Base-by-base conservation (phyloP, 2,329 filamentous ascomycete species). In the Lachnellula willkommii region DNA sequence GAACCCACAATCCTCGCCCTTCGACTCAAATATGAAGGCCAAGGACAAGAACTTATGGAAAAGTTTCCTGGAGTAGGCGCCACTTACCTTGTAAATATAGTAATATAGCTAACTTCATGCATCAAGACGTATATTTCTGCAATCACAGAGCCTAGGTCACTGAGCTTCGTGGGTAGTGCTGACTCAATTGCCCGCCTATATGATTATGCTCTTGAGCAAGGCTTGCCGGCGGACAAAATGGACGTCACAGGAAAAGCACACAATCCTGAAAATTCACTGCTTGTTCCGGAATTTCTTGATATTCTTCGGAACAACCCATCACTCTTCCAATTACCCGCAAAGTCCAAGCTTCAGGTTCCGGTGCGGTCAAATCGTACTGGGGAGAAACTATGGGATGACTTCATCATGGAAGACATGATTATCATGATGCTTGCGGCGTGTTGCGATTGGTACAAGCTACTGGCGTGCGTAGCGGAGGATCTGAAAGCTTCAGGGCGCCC, bases 241-340 rank as follows among this genome's bases (percentile, higher is more conserved):
- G 51, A 59, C 15, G 40, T 59, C 39, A 24, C 50, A 32, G 57
- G 57, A 12, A 59, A 54, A 35, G 54, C 51, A n/a, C 57, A 59
- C n/a, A 59, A 59, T 43, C 54, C 57, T 1, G 54, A 54, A 37
- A 59, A 59, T 39, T n/a, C 9, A 7, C 17, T 51, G 11, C 36
- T 57, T 4, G 47, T 47, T 15, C 24, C 32, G 22, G 54, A 54
- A 49, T 14, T 59, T 7, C 35, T 35, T 12, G 22, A 22, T n/a
- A n/a, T n/a, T 26, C 46, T 47, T 9, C 51, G 36, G 7, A 24
- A 50, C n/a, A 37, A 55, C 20, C 12, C 24, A 20, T 11, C 51
- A 17, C 12, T 49, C 8, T 22, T 50, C 12, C 12, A 50, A 22
- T 17, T 53, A 4, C 51, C 51, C 15, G 11, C 20, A 7, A 32